These are phyloP conservation scores for Cladosporium sp. DNA, from an alignment of 2,329 filamentous ascomycete genomes.

Conservation along the genomic window DNA sequence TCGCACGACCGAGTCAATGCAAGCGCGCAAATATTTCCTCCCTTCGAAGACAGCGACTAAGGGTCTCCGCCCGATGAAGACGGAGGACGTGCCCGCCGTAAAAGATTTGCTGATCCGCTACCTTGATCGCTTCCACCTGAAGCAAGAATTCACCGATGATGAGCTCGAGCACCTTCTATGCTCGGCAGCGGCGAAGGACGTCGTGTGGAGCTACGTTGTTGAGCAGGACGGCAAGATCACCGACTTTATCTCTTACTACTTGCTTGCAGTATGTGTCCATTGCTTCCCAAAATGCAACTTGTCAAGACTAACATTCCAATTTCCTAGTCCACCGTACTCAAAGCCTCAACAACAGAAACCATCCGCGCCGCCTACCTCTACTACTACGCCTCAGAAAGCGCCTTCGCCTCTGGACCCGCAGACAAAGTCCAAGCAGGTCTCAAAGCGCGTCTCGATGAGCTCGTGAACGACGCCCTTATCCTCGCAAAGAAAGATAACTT, in stretches of 20 bases:
- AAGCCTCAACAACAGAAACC: conserved; percentile 66
- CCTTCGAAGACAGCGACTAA: conserved; percentile 68
- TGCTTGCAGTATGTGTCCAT: conserved; percentile 56
- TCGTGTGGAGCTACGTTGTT: conserved; percentile 91
- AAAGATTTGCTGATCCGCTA: conserved; percentile 72
- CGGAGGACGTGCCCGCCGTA: conserved; percentile 72
- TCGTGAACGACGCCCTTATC: conserved; percentile 82
- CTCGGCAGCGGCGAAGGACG: conserved; percentile 70
- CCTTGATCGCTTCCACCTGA: conserved; percentile 74
- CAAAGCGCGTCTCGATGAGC: conserved; percentile 72
- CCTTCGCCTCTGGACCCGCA: conserved; percentile 45
- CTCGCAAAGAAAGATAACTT: conserved; percentile 79
- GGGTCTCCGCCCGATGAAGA: conserved; percentile 76
- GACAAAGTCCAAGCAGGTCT: conserved; percentile 46
- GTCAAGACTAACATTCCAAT: neutral
- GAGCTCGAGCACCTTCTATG: conserved; percentile 88
- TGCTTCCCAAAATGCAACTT: neutral
- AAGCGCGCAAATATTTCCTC: conserved; percentile 80
- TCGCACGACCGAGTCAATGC: conserved; percentile 77
- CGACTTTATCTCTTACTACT: conserved; percentile 97
- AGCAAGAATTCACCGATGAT: conserved; percentile 72
- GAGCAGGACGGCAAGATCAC: conserved; percentile 76
- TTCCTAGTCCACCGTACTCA: conserved; percentile 73
- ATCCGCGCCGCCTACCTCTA: conserved; percentile 92
- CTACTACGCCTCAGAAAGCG: conserved; percentile 88